Percentiles rank a stretch among this genome's conserved stretches.
Conservation (phyloP, 139 green algal genomes). For the Desmodesmus armatus region DNA sequence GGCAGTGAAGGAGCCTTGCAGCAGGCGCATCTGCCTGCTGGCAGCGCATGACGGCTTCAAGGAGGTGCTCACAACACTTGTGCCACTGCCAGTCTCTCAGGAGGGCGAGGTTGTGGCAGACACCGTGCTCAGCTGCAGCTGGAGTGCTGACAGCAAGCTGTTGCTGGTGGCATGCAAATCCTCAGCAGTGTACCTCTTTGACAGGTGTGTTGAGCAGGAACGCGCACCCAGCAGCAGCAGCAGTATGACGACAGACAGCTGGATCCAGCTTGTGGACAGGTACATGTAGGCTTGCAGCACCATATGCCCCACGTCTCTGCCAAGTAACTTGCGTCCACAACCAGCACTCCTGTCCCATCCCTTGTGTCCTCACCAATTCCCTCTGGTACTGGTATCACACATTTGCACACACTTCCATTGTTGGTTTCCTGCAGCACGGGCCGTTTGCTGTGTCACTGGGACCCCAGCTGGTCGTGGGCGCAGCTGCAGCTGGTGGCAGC, state of each 20-base stretch:
- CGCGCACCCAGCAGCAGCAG: neutral
- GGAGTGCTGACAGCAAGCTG: constrained; percentile 34
- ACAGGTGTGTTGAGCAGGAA: constrained; percentile 19
- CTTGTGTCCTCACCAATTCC: too few species aligned
- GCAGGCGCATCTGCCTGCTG: constrained; percentile 23
- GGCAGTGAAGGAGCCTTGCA: constrained; percentile 34
- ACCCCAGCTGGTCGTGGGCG: constrained; percentile 23
- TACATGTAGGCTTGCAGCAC: too few species aligned
- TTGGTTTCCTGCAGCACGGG: constrained; percentile 9
- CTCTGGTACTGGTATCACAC: neutral
- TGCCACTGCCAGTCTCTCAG: constrained; percentile 20
- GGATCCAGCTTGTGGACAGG: too few species aligned
- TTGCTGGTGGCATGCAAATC: constrained; percentile 33
- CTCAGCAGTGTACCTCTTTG: constrained; percentile 26
- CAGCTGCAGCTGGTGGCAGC: constrained; percentile 26
- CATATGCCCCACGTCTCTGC: too few species aligned
- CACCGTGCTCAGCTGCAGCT: constrained; percentile 31
- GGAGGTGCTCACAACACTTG: constrained; percentile 16
- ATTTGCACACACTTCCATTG: neutral
- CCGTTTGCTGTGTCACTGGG: constrained; percentile 7
- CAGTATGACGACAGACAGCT: too few species aligned
- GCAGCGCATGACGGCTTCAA: neutral
- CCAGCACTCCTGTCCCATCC: neutral
- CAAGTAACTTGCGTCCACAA: neutral
- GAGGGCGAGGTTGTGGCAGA: constrained; percentile 20